These are phyloP conservation scores for Apiospora kogelbergensis DNA, from an alignment of 2,329 filamentous ascomycete genomes.

Conservation along the genomic window DNA sequence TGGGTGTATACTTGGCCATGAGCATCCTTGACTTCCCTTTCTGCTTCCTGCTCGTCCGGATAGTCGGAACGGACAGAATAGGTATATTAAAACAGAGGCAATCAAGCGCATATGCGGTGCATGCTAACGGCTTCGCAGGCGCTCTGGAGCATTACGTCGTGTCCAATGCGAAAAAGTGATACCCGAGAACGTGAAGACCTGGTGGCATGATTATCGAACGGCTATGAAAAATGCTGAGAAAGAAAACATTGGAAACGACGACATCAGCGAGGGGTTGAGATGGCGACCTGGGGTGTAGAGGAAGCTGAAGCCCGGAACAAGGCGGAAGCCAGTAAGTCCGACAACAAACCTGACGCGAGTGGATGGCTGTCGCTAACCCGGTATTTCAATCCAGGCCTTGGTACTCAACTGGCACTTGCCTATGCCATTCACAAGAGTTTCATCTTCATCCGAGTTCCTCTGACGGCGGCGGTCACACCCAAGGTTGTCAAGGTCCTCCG, in stretches of 20 bases:
- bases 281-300: slow-evolving; percentile 60
- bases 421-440: slow-evolving; percentile 98
- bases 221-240: slow-evolving; percentile 47
- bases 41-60: slow-evolving; percentile 84
- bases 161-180: slow-evolving; percentile 58
- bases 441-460: slow-evolving; percentile 91
- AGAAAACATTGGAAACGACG: slow-evolving; percentile 42
- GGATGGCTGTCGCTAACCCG: neutral
- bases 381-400: slow-evolving; percentile 48
- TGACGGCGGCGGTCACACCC: slow-evolving; percentile 86
- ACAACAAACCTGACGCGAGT: neutral
- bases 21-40: slow-evolving; percentile 91
- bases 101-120: neutral
- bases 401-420: slow-evolving; percentile 85
- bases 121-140: slow-evolving; percentile 37
- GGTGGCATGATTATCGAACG: slow-evolving; percentile 49
- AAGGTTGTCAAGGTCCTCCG: slow-evolving; percentile 90
- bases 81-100: slow-evolving; percentile 50
- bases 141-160: slow-evolving; percentile 68
- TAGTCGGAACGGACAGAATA: slow-evolving; percentile 82
- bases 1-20: slow-evolving; percentile 86
- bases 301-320: slow-evolving; percentile 61
- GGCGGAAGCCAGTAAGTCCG: slow-evolving; percentile 71
- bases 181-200: slow-evolving; percentile 57
- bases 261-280: slow-evolving; percentile 48